These are phyloP conservation scores for Onygenales sp. DNA, from an alignment of 2,329 filamentous ascomycete species.

Conservation along the genomic window DNA sequence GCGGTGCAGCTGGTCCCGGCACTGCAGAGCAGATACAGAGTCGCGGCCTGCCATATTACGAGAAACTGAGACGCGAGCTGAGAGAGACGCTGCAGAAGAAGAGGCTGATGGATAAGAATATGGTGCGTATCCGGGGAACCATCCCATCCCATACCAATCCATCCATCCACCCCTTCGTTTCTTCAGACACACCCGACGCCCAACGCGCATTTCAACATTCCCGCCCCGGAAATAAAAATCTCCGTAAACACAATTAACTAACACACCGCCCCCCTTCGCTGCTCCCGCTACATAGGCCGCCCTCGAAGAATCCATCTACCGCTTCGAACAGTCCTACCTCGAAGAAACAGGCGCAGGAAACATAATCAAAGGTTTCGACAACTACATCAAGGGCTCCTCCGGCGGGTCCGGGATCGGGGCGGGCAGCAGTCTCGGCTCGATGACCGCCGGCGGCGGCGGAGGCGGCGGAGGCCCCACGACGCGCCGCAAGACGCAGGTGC, in stretches of 20 bases:
- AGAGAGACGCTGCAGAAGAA: constrained; percentile 59
- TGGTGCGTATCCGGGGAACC: constrained; percentile 34
- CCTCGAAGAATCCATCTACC: constrained; percentile 72
- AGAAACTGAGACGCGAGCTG: constrained; percentile 59
- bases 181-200: neutral
- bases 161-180: neutral
- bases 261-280: neutral
- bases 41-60: constrained; percentile 57
- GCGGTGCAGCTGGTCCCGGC: neutral
- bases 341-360: constrained; percentile 83
- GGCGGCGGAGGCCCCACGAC: constrained; percentile 19
- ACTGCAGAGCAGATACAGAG: constrained; percentile 19
- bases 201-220: neutral
- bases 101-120: constrained; percentile 50
- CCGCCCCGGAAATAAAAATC: too few relatives aligned
- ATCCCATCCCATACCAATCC: neutral
- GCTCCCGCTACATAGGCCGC: constrained; percentile 32
- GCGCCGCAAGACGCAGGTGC: constrained; percentile 36
- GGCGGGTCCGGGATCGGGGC: constrained; percentile 35
- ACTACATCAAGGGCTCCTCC: constrained; percentile 83
- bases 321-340: constrained; percentile 78
- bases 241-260: neutral
- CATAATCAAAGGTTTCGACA: constrained; percentile 96
- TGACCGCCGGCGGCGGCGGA: constrained; percentile 21
- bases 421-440: constrained; percentile 11